These are phyloP conservation scores for Blastocystis sp. DNA, from an alignment of 352 stramenopile genomes.

Conservation along the genomic window DNA sequence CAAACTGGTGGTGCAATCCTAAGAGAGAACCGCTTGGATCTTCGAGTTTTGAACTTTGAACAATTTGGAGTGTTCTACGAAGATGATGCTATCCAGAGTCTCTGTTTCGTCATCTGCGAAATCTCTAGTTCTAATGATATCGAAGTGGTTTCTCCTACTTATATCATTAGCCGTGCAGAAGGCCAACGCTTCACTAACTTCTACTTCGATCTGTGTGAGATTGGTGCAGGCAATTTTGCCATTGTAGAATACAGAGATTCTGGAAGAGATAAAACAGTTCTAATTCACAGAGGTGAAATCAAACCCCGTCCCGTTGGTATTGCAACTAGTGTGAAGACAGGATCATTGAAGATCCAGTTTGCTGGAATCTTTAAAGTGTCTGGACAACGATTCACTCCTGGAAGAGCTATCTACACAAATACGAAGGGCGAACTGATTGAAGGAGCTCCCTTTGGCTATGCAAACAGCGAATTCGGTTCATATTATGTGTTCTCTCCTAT, in stretches of 20 bases:
- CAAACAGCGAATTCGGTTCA: slow-evolving; percentile 14
- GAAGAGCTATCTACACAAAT: slow-evolving; percentile 26
- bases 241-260: slow-evolving; percentile 25
- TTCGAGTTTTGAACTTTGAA: not conserved
- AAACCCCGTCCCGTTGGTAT: slow-evolving; percentile 9
- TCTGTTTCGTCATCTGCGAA: not conserved
- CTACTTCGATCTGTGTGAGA: slow-evolving; percentile 54
- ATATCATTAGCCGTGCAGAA: slow-evolving; percentile 7
- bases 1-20: slow-evolving; percentile 38
- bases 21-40: slow-evolving; percentile 2
- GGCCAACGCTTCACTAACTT: not conserved
- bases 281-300: slow-evolving; percentile 26
- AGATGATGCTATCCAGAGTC: slow-evolving; percentile 11
- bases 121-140: slow-evolving; percentile 34
- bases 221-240: not conserved
- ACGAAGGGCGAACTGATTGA: slow-evolving; percentile 48
- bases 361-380: slow-evolving; percentile 54
- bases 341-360: slow-evolving; percentile 26
- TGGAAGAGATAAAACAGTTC: not conserved
- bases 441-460: slow-evolving; percentile 34
- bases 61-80: slow-evolving; percentile 36
- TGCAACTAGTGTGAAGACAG: slow-evolving; percentile 16
- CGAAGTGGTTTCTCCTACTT: slow-evolving; percentile 1
- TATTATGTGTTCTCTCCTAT: slow-evolving; percentile 1
- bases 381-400: slow-evolving; percentile 6